phyloP scores from a whole-genome alignment of 1,139 yeast genomes.

The Geotrichum siamense region DNA sequence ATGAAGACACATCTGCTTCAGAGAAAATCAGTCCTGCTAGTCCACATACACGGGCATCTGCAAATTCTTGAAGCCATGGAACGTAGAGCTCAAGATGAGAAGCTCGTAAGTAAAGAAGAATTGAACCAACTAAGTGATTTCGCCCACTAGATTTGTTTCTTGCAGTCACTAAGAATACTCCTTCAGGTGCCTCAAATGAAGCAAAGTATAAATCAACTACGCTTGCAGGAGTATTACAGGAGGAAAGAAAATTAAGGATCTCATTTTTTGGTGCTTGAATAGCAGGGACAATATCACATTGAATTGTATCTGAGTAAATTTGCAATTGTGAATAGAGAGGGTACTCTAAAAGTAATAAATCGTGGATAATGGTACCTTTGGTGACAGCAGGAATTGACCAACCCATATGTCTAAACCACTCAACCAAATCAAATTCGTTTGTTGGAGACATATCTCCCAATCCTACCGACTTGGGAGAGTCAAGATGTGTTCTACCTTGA shows the following conservation, averaged over 20 bases:
- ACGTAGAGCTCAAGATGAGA: conserved; percentile 44
- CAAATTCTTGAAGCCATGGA: conserved; percentile 42
- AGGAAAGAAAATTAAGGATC: neutral
- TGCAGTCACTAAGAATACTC: neutral
- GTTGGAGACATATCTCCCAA: neutral
- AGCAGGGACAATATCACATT: neutral
- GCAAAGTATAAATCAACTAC: neutral
- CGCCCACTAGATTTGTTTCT: neutral
- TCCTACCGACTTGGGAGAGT: neutral
- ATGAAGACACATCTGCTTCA: neutral
- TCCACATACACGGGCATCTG: conserved; percentile 42
- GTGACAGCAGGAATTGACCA: conserved; percentile 24
- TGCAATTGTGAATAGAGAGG: neutral
- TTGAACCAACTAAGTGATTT: neutral
- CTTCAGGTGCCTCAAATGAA: conserved; percentile 37
- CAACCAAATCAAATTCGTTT: conserved; percentile 18
- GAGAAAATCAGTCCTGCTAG: conserved; percentile 45
- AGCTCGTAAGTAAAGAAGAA: conserved; percentile 14
- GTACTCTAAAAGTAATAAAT: neutral
- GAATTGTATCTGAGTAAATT: neutral
- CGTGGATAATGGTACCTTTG: neutral
- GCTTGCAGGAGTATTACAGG: neutral
- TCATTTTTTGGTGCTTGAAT: neutral
- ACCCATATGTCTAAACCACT: conserved; percentile 30
- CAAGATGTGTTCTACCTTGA: neutral